Evolutionary conservation across 2,329 filamentous ascomycete species (phyloP).

Genomic region (Fusarium luffae): DNA sequence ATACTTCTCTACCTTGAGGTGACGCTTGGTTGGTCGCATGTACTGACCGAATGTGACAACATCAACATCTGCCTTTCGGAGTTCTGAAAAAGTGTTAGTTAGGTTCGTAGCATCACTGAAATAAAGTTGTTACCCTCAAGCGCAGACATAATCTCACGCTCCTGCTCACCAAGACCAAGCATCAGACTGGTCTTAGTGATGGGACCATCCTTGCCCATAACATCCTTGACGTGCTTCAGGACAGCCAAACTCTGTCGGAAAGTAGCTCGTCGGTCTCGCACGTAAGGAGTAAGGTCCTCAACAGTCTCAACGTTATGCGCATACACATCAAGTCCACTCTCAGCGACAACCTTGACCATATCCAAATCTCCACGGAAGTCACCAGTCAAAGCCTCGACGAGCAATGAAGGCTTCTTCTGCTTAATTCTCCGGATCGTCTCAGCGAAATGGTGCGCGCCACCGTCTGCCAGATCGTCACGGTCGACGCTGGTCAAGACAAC

Average conservation of each 20-base stretch:
- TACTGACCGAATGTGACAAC: conserved; percentile 99
- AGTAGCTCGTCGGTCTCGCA: conserved; percentile 88
- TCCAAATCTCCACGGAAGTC: conserved; percentile 88
- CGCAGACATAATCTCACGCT: conserved; percentile 84
- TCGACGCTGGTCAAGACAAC: conserved; percentile 95
- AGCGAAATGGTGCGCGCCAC: conserved; percentile 88
- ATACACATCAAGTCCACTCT: conserved; percentile 92
- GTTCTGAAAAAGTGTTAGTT: conserved; percentile 61
- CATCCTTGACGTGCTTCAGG: conserved; percentile 82
- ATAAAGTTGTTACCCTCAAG: conserved; percentile 66
- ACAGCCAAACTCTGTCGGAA: conserved; percentile 88
- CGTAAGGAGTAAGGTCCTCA: conserved; percentile 87
- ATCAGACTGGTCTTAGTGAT: conserved; percentile 99
- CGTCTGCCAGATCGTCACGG: conserved; percentile 89
- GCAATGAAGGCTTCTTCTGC: conserved; percentile 77
- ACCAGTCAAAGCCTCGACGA: conserved; percentile 87
- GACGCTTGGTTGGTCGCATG: conserved; percentile 97
- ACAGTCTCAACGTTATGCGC: conserved; percentile 98
- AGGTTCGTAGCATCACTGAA: background rate
- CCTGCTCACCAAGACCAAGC: conserved; percentile 93
- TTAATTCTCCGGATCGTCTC: conserved; percentile 97
- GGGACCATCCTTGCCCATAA: conserved; percentile 72
- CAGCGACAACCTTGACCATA: conserved; percentile 85
- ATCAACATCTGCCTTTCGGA: conserved; percentile 84
- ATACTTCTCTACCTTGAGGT: conserved; percentile 97